Conservation (phyloP, 495 filamentous ascomycete genomes). For the Hypoxylon crocopeplum region DNA sequence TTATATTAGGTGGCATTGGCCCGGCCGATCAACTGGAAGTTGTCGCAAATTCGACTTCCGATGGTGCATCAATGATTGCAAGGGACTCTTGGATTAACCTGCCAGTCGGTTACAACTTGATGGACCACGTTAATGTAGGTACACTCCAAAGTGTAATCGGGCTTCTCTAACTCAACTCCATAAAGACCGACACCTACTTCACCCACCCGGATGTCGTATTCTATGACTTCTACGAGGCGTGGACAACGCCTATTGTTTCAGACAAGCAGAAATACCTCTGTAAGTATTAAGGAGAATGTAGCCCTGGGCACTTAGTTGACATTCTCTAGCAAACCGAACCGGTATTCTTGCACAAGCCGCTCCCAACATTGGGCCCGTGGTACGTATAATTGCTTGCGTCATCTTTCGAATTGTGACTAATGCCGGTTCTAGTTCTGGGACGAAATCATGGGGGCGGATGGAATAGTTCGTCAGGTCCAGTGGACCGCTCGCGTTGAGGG, state of each 20-base stretch:
- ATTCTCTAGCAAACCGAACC: conserved; percentile 52
- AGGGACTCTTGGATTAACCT: conserved; percentile 69
- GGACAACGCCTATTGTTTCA: conserved; percentile 49
- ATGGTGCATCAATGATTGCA: conserved; percentile 61
- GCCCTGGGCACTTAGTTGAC: conserved; percentile 29
- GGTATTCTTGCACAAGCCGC: conserved; percentile 75
- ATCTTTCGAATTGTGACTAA: conserved; percentile 16
- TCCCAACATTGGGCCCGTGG: conserved; percentile 69
- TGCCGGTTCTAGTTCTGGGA: conserved; percentile 54
- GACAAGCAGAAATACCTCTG: conserved; percentile 50
- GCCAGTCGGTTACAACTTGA: conserved; percentile 76
- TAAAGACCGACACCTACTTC: conserved; percentile 68
- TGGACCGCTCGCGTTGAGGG: conserved; percentile 71
- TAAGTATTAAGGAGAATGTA: conserved; percentile 17
- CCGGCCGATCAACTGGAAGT: conserved; percentile 65
- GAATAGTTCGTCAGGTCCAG: conserved; percentile 69
- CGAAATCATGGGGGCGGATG: conserved; percentile 64
- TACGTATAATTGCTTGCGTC: conserved; percentile 36
- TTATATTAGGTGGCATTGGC: conserved; percentile 64
- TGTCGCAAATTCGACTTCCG: conserved; percentile 57
- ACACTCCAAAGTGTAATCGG: neutral
- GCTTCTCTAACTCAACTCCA: neutral
- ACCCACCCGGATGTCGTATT: conserved; percentile 65
- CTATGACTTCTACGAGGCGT: conserved; percentile 72
- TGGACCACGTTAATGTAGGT: conserved; percentile 71